Base-by-base conservation (phyloP, 768 basidiomycete genomes). In the Hortiboletus flavorubellus region DNA sequence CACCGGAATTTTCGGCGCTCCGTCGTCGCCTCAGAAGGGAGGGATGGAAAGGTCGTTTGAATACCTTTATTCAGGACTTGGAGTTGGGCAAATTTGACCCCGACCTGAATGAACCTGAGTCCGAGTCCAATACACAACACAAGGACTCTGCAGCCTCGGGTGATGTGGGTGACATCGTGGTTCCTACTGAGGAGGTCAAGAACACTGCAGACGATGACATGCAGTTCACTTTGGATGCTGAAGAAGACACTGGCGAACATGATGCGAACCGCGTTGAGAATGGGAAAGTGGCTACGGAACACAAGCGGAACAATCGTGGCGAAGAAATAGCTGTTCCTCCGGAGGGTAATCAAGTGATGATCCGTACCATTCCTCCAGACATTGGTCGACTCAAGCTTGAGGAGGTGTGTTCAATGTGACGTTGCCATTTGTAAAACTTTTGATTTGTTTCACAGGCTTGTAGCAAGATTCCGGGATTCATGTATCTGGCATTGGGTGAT, bases 291-390 rank as follows among this genome's bases (percentile, higher is more conserved):
- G 54, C 62, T 23, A 63, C 61, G 52, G 80, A 80, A 51, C 75
- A 73, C 60, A 81, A 69, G 61, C 79, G 78, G 44, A 70, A 63
- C 54, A 83, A 79, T 61, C 82, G 85, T 42, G 86, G 82, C 8
- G 86, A 92, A 66, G 91, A 93, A 66, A 70, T 82, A 54, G 82
- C 83, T 53, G 85, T 82, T 23, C 73, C 78, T 40, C 82, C 88
- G 15, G 90, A 93, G 63, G 91, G 89, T 23, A 91, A 91, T 62
- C 89, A 97, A 66, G 86, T 97, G 52, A 93, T 95, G 84, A 94
- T 97, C 66, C 85, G 93, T 55, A 94, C 93, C 16, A 93, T 97
- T 59, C 93, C 93, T 45, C 93, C 94, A 26, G 91, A 93, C 60
- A 93, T 94, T 63, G 90, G 91, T 31, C 85, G 94, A 34, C 75